Conservation (phyloP, 768 basidiomycete species). For the Nevesoporus exiguus region DNA sequence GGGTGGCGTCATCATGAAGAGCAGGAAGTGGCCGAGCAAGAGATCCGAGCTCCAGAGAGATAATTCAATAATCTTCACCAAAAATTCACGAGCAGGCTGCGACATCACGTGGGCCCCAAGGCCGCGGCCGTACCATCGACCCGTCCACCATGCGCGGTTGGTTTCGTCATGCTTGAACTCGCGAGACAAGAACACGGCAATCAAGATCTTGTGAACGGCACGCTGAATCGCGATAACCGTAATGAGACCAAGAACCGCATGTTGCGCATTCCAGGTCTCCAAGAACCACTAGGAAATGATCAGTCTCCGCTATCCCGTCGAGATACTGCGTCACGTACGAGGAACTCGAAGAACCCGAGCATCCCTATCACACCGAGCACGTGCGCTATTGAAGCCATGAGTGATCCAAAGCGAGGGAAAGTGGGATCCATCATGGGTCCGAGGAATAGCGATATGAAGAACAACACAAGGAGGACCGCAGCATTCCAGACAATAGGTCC, state of each 20-base stretch:
- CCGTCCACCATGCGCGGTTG: slow-evolving; percentile 99
- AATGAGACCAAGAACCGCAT: slow-evolving; percentile 92
- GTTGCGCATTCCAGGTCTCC: slow-evolving; percentile 86
- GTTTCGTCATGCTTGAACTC: slow-evolving; percentile 99
- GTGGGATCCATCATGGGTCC: slow-evolving; percentile 85
- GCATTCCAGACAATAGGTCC: slow-evolving; percentile 98
- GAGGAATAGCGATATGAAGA: slow-evolving; percentile 87
- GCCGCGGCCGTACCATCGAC: slow-evolving; percentile 94
- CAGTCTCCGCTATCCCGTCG: slow-evolving; percentile 6
- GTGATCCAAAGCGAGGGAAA: slow-evolving; percentile 87
- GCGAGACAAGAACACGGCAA: slow-evolving; percentile 89
- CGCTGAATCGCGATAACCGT: slow-evolving; percentile 90
- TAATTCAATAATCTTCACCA: slow-evolving; percentile 97
- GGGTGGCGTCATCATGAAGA: slow-evolving; percentile 89
- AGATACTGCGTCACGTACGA: slow-evolving; percentile 49
- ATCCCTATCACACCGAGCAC: slow-evolving; percentile 77
- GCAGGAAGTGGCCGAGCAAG: slow-evolving; percentile 77
- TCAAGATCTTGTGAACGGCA: slow-evolving; percentile 89
- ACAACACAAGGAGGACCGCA: slow-evolving; percentile 78
- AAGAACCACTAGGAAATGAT: slow-evolving; percentile 76
- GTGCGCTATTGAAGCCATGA: slow-evolving; percentile 91
- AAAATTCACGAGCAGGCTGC: slow-evolving; percentile 95
- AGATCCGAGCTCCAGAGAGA: slow-evolving; percentile 96
- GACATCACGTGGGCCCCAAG: slow-evolving; percentile 89
- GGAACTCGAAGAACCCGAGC: slow-evolving; percentile 94